Evolutionary conservation across 2,329 filamentous ascomycete genomes (phyloP).

Genomic region (Ophiostoma piceae): DNA sequence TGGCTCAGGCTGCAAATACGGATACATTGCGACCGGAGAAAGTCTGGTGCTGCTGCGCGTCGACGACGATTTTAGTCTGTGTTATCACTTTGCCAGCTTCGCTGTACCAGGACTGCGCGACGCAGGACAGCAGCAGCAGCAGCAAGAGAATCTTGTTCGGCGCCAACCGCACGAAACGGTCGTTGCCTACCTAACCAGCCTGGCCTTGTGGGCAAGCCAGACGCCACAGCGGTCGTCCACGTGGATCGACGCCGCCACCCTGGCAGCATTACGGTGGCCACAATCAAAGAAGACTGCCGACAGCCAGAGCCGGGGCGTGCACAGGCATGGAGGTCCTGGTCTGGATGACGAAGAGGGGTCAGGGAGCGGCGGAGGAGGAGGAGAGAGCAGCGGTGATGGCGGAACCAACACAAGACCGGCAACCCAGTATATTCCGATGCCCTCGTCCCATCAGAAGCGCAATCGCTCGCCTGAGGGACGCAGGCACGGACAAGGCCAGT

Average conservation of each 20-base stretch:
- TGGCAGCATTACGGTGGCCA: not conserved
- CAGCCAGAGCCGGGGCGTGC: not conserved
- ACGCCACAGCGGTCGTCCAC: not conserved
- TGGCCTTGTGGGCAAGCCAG: not conserved
- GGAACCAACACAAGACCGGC: not conserved
- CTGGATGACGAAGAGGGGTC: not conserved
- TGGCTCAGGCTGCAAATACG: too few species aligned
- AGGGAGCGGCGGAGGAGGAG: not conserved
- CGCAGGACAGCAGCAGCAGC: not conserved
- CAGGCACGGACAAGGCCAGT: not conserved
- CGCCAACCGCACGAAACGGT: not conserved
- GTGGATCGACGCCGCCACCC: not conserved
- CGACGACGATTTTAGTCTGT: not conserved
- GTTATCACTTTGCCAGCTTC: not conserved
- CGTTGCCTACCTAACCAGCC: not conserved
- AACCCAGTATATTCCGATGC: not conserved
- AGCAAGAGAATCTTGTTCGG: not conserved
- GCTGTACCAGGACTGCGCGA: not conserved
- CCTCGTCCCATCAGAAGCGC: not conserved
- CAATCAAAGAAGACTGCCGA: not conserved
- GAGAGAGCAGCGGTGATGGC: not conserved
- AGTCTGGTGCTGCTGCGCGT: not conserved
- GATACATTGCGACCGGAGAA: not conserved
- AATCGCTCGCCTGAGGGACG: not conserved
- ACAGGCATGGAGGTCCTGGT: not conserved